Conservation (phyloP, 2,329 filamentous ascomycete genomes). For the Cryphonectria nitschkei region DNA sequence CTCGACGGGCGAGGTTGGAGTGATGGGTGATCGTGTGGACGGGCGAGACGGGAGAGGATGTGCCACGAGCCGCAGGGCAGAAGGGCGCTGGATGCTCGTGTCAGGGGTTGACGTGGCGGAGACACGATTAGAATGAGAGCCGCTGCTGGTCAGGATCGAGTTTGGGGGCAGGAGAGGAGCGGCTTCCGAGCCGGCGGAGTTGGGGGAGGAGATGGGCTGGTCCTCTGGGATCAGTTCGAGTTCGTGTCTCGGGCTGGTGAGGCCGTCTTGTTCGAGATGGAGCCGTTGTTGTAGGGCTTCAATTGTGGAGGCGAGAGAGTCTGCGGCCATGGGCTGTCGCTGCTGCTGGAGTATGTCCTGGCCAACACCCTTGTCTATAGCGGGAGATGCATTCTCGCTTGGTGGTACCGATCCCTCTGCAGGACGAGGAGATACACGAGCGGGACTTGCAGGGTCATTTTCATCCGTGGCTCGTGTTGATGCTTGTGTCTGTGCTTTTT, state of each 20-base stretch:
- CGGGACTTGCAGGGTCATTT: background rate
- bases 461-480: background rate
- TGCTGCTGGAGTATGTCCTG: background rate
- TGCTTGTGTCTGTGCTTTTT: background rate
- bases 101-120: slow-evolving; percentile 28
- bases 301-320: slow-evolving; percentile 3
- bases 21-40: slow-evolving; percentile 20
- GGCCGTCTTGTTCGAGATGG: slow-evolving; percentile 14
- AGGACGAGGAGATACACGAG: background rate
- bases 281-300: slow-evolving; percentile 8
- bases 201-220: slow-evolving; percentile 21
- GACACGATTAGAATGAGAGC: slow-evolving; percentile 15
- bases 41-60: slow-evolving; percentile 22
- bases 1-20: slow-evolving; percentile 21
- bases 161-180: slow-evolving; percentile 14
- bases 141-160: slow-evolving; percentile 8
- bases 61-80: slow-evolving; percentile 19
- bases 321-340: background rate
- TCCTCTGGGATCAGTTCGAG: slow-evolving; percentile 29
- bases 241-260: slow-evolving; percentile 25
- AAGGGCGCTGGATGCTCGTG: slow-evolving; percentile 22
- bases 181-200: slow-evolving; percentile 10
- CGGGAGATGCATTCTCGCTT: slow-evolving; percentile 8
- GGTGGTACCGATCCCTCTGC: background rate
- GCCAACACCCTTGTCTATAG: slow-evolving; percentile 13